Evolutionary conservation across 2,329 filamentous ascomycete genomes (phyloP).

Genomic region (Colletotrichum sp.): DNA sequence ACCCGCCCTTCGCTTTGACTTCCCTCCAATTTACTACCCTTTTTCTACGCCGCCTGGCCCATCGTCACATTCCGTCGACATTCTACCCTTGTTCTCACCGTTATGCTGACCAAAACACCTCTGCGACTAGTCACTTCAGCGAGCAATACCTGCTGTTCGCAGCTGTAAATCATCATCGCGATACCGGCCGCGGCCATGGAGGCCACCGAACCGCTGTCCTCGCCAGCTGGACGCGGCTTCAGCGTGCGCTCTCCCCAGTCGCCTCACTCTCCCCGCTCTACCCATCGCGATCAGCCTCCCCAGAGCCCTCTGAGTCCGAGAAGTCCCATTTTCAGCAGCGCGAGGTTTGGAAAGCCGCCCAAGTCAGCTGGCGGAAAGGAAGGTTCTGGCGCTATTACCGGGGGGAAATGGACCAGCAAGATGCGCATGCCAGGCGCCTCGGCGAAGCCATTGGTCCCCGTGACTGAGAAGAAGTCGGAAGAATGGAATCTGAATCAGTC

Average conservation of each 20-base stretch:
- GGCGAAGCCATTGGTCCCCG: constrained; percentile 47
- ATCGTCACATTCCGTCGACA: neutral
- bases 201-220: constrained; percentile 24
- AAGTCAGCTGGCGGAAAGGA: constrained; percentile 27
- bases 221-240: constrained; percentile 8
- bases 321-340: constrained; percentile 5
- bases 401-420: constrained; percentile 28
- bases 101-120: constrained; percentile 19
- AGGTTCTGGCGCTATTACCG: constrained; percentile 3
- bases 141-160: constrained; percentile 23
- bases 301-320: constrained; percentile 12
- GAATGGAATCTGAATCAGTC: constrained; percentile 39
- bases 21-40: neutral
- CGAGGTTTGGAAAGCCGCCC: constrained; percentile 22
- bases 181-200: constrained; percentile 27
- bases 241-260: constrained; percentile 9
- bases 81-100: neutral
- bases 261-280: neutral
- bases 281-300: constrained; percentile 8
- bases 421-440: constrained; percentile 28
- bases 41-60: neutral
- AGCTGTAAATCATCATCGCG: constrained; percentile 1
- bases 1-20: constrained; percentile 4
- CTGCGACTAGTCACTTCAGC: constrained; percentile 18
- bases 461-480: constrained; percentile 51